phyloP scores from a whole-genome alignment of 1,284 basidiomycete genomes.

The Cryptococcus sp. region DNA sequence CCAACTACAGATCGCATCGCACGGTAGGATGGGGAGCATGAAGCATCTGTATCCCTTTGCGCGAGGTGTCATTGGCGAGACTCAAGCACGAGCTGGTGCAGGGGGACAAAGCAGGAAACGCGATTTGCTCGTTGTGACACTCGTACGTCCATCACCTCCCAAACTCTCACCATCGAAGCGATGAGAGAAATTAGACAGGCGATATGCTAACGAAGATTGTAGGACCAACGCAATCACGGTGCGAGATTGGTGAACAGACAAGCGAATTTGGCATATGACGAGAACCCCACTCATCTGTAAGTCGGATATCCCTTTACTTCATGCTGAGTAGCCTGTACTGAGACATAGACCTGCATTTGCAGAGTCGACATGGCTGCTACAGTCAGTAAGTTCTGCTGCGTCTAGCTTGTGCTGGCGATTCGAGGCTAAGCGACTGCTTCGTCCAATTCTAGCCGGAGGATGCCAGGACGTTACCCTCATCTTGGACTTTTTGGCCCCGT shows the following conservation, averaged over 20 bases:
- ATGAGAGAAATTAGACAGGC: not conserved
- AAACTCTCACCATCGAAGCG: not conserved
- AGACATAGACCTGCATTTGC: not conserved
- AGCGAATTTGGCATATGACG: constrained; percentile 63
- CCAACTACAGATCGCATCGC: constrained; percentile 38
- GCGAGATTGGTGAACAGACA: constrained; percentile 58
- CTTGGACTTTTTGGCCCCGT: constrained; percentile 75
- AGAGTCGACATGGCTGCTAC: constrained; percentile 76
- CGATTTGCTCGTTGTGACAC: constrained; percentile 47
- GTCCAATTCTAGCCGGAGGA: constrained; percentile 59
- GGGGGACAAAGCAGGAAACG: constrained; percentile 24
- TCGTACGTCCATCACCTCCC: constrained; percentile 29
- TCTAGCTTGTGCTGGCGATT: not conserved
- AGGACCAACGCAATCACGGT: constrained; percentile 82
- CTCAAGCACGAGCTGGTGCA: constrained; percentile 7
- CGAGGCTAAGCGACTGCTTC: not conserved
- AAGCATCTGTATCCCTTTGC: constrained; percentile 44
- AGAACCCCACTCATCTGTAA: constrained; percentile 63
- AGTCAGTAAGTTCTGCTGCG: constrained; percentile 49
- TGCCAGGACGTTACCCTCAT: constrained; percentile 74
- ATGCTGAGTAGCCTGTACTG: not conserved
- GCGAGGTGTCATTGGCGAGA: constrained; percentile 38
- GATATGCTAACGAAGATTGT: not conserved
- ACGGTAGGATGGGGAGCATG: constrained; percentile 43
- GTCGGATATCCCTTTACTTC: constrained; percentile 7